Percentiles rank a stretch among this genome's conserved stretches.
Conservation (phyloP, 257 asterid species). For the Solanum etuberosum region DNA sequence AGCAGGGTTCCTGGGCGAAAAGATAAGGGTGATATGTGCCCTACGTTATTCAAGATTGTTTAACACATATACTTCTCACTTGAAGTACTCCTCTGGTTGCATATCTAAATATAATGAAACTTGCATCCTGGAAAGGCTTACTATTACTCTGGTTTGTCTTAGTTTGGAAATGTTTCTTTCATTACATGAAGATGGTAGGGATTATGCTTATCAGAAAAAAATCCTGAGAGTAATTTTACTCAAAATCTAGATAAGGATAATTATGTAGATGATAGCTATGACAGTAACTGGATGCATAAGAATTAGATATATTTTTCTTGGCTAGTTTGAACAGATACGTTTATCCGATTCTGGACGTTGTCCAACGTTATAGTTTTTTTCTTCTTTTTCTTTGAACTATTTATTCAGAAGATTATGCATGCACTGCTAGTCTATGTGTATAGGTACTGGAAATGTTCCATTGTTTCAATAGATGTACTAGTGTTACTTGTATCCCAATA, state of each 20-base stretch:
- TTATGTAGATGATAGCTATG: not conserved
- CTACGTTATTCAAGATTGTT: not conserved
- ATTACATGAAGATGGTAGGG: not conserved
- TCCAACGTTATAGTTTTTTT: not conserved
- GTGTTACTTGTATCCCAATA: not conserved
- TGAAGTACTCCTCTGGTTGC: not conserved
- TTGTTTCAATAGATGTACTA: not conserved
- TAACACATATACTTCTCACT: not conserved
- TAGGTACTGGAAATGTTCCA: not conserved
- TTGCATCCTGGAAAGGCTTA: not conserved
- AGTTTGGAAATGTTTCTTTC: not conserved
- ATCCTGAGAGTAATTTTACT: not conserved
- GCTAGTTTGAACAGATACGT: not conserved
- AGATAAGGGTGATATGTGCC: not conserved
- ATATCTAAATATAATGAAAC: not conserved
- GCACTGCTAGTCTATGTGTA: not conserved
- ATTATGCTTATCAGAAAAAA: not conserved
- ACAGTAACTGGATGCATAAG: not conserved
- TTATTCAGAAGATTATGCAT: not conserved
- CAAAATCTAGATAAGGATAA: not conserved
- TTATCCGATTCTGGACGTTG: not conserved
- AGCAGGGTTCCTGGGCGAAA: not conserved
- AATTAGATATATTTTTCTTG: not conserved
- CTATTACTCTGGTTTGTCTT: not conserved
- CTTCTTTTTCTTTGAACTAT: not conserved